Evolutionary conservation across 176 grass and related monocot genomes (phyloP), one percentile per base, ranked within the genome.

Genomic region (Musa schizocarpa): DNA sequence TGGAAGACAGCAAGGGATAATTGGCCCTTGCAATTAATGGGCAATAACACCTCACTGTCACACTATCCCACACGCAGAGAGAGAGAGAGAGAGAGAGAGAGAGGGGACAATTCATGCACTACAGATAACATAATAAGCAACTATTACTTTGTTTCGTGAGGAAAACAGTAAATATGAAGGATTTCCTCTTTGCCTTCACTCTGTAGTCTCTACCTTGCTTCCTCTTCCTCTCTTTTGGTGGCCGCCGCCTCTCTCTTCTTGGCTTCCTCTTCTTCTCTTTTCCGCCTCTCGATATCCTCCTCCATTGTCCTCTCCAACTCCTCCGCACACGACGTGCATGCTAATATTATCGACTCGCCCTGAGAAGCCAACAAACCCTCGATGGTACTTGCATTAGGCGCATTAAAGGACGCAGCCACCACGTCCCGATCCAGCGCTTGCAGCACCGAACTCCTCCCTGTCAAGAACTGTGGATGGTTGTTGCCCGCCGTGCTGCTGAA

Each of bases 381-480:
- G 1, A 98, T 80, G 22, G 71, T 71, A 1, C 82, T 73, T 0
- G 82, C n/a, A 75, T 98, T 91, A 1, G 9, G 24, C 17, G 85
- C 81, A 3, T 82, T 83, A 72, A 91, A 88, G 6, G 88, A 71
- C 58, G 71, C 23, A 9, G 84, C 65, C 25, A 98, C 50, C 16
- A 98, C 76, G 49, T 87, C 80, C 49, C 70, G 83, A 50, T 84
- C 76, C 21, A 91, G 84, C 13, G 75, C 69, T 29, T 82, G 87
- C 23, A 98, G 80, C 14, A 91, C 95, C 0, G 86, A 98, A 0
- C 74, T 52, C 51, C 52, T 75, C 53, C 90, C 95, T 8, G 82
- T 86, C 65, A 98, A 71, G 80, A 93, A 98, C 78, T 98, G 95
- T 1, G 95, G 95, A 82, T 86, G 83, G 84, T 98, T 98, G 57